Evolutionary conservation across 2,329 filamentous ascomycete genomes (phyloP).

Genomic region (Coniella lustricola): DNA sequence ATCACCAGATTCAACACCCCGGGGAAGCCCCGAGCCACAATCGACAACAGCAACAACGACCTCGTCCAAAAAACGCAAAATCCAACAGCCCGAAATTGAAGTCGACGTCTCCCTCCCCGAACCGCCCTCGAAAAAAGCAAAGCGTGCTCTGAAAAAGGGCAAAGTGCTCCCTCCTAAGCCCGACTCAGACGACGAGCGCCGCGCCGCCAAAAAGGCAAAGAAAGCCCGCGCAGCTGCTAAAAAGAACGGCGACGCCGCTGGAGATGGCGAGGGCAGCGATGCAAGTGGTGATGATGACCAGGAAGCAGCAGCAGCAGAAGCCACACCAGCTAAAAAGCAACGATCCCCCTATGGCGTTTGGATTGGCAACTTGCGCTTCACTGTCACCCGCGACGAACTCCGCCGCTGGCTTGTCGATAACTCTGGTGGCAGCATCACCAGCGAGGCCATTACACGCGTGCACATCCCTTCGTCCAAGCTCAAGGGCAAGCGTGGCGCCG

Average conservation of each 20-base stretch:
- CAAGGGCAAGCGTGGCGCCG: slow-evolving; percentile 19
- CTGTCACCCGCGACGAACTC: slow-evolving; percentile 64
- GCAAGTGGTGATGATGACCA: too few species aligned
- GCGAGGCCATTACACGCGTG: slow-evolving; percentile 72
- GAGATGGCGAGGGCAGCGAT: too few species aligned
- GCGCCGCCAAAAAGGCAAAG: slow-evolving; percentile 27
- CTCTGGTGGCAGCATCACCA: slow-evolving; percentile 57
- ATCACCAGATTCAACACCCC: not conserved
- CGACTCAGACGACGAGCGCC: slow-evolving; percentile 33
- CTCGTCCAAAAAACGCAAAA: slow-evolving; percentile 63
- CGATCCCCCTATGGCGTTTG: slow-evolving; percentile 83
- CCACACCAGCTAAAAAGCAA: slow-evolving; percentile 33
- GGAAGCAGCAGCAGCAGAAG: too few species aligned
- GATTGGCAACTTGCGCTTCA: slow-evolving; percentile 94
- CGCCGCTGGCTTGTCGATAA: slow-evolving; percentile 72
- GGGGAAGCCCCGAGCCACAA: slow-evolving; percentile 4
- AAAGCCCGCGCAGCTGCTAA: slow-evolving; percentile 29
- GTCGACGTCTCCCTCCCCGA: slow-evolving; percentile 87
- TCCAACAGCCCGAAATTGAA: slow-evolving; percentile 66
- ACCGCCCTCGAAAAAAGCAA: slow-evolving; percentile 88
- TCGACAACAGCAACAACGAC: slow-evolving; percentile 6
- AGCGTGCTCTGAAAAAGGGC: slow-evolving; percentile 82
- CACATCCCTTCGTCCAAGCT: slow-evolving; percentile 63
- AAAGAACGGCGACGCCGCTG: too few species aligned
- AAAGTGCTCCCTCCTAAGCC: slow-evolving; percentile 48